These are phyloP conservation scores for Thalassiosira hispida DNA, from an alignment of 352 stramenopile genomes.

Conservation along the genomic window DNA sequence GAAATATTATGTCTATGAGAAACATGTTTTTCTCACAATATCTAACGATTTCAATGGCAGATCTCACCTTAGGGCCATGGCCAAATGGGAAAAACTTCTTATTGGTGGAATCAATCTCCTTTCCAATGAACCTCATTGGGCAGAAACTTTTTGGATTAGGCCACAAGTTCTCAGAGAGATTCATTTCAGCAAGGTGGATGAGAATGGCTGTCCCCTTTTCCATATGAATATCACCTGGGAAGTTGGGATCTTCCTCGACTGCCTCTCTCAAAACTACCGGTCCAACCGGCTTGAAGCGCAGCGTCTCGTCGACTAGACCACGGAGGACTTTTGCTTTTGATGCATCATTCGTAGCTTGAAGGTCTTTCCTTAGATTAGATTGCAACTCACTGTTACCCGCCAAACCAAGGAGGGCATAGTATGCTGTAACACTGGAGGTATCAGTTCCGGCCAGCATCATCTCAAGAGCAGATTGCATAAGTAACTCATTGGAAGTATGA, in stretches of 20 bases:
- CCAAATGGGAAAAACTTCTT: no score
- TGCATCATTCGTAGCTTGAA: neutral
- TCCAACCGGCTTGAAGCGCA: conserved; percentile 53
- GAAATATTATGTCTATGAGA: no score
- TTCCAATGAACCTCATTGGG: conserved; percentile 32
- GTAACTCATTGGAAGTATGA: neutral
- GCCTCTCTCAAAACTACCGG: conserved; percentile 47
- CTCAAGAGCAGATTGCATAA: conserved; percentile 32
- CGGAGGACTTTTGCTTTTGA: conserved; percentile 30
- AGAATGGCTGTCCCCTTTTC: conserved; percentile 34
- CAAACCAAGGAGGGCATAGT: conserved; percentile 32
- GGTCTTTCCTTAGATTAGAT: conserved; percentile 7
- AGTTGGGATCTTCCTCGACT: conserved; percentile 32
- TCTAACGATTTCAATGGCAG: no score
- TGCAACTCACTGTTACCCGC: conserved; percentile 21
- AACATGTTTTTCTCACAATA: no score
- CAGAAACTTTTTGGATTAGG: conserved; percentile 17
- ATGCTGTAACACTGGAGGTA: conserved; percentile 33
- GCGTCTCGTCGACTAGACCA: conserved; percentile 37
- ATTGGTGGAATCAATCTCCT: conserved; percentile 3
- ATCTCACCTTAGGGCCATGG: no score
- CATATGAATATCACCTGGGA: conserved; percentile 15
- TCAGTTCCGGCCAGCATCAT: conserved; percentile 45
- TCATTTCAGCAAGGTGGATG: conserved; percentile 49
- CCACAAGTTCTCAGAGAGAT: conserved; percentile 21